phyloP scores from a whole-genome alignment of 257 asterid genomes.

The Solanum sejunctum region DNA sequence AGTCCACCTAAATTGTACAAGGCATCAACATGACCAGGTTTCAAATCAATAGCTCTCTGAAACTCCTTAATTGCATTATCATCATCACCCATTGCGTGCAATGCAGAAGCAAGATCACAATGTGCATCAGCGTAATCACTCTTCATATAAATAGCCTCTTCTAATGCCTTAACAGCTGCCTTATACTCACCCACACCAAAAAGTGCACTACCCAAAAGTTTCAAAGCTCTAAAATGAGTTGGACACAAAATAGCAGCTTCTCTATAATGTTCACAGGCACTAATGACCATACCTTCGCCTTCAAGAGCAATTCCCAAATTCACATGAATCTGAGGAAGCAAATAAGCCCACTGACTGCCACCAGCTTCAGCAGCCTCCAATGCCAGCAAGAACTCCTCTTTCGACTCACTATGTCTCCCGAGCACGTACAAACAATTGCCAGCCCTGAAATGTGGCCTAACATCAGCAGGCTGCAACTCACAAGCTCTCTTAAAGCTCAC shows the following conservation, averaged over 20 bases:
- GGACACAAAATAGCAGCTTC: constrained; percentile 99
- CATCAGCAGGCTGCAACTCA: constrained; percentile 86
- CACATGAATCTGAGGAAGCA: constrained; percentile 96
- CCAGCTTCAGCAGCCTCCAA: constrained; percentile 92
- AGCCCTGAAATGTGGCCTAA: constrained; percentile 87
- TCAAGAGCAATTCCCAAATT: constrained; percentile 91
- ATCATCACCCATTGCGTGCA: constrained; percentile 91
- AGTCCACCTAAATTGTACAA: constrained; percentile 87
- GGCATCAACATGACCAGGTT: constrained; percentile 96
- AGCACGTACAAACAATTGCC: constrained; percentile 86
- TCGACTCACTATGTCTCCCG: constrained; percentile 58
- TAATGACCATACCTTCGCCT: constrained; percentile 92
- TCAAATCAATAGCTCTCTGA: constrained; percentile 94
- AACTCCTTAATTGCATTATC: constrained; percentile 97
- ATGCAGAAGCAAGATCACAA: constrained; percentile 96
- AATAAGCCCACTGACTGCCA: constrained; percentile 96
- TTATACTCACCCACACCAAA: constrained; percentile 96
- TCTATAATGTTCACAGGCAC: constrained; percentile 99
- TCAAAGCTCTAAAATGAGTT: constrained; percentile 91
- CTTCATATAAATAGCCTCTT: constrained; percentile 93
- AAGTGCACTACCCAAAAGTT: constrained; percentile 94
- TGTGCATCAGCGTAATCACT: constrained; percentile 96
- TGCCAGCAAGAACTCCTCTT: constrained; percentile 78
- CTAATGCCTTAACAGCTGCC: constrained; percentile 98
- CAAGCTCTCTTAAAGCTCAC: constrained; percentile 94